Evolutionary conservation across 2,329 filamentous ascomycete genomes (phyloP).

Genomic region (Aspergillus cejpii): DNA sequence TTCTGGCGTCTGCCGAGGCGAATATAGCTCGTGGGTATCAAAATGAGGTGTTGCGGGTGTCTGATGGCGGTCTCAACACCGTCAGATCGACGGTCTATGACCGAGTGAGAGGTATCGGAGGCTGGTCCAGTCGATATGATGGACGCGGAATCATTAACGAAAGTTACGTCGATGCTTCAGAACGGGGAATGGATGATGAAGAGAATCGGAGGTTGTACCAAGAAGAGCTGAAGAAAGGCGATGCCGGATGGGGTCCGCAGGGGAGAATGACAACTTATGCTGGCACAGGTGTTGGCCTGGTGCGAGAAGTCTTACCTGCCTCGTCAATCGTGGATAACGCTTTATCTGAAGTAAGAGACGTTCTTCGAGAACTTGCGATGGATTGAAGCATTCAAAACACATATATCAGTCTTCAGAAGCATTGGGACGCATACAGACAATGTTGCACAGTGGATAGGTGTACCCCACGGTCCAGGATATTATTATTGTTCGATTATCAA

Average conservation of each 20-base stretch:
- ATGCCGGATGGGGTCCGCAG: slow-evolving; percentile 48
- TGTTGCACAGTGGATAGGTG: neutral
- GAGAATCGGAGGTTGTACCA: slow-evolving; percentile 42
- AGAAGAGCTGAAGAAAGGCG: slow-evolving; percentile 46
- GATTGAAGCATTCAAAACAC: neutral
- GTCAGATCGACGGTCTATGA: slow-evolving; percentile 50
- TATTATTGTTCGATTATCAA: slow-evolving; percentile 8
- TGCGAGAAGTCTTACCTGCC: slow-evolving; percentile 47
- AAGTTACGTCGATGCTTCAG: slow-evolving; percentile 43
- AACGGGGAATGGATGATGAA: slow-evolving; percentile 34
- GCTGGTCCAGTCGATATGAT: slow-evolving; percentile 54
- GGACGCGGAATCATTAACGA: slow-evolving; percentile 54
- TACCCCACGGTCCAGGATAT: slow-evolving; percentile 1
- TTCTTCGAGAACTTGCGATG: slow-evolving; percentile 9
- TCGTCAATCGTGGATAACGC: slow-evolving; percentile 48
- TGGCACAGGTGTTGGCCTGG: slow-evolving; percentile 55
- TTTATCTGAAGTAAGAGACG: slow-evolving; percentile 32
- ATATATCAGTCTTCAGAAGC: neutral
- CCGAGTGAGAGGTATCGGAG: slow-evolving; percentile 47
- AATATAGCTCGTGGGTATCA: slow-evolving; percentile 47
- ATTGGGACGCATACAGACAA: too few relatives aligned
- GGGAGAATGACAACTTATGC: slow-evolving; percentile 57
- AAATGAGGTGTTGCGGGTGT: slow-evolving; percentile 43
- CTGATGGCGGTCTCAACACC: slow-evolving; percentile 49
- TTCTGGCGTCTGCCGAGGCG: slow-evolving; percentile 50